Evolutionary conservation across 2,329 filamentous ascomycete genomes (phyloP).

Genomic region (Aspergillus sergii): DNA sequence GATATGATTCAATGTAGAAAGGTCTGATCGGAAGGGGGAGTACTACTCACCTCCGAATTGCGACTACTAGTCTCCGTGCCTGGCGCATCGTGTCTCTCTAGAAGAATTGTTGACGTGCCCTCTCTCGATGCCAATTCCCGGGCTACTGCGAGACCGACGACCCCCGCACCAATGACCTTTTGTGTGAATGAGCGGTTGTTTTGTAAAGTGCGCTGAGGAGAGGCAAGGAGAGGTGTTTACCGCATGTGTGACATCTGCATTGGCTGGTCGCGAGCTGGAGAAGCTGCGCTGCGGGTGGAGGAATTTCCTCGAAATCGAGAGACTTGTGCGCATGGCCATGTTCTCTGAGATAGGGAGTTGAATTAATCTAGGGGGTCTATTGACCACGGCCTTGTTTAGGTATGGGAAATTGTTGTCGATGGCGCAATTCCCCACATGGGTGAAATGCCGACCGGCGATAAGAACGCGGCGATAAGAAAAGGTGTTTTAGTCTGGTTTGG

Average conservation of each 20-base stretch:
- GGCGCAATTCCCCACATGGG: not conserved
- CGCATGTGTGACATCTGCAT: conserved; percentile 66
- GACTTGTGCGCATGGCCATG: conserved; percentile 21
- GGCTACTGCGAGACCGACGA: conserved; percentile 80
- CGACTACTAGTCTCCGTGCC: conserved; percentile 87
- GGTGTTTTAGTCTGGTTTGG: not conserved
- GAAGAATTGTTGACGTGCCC: conserved; percentile 69
- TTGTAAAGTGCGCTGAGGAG: not conserved
- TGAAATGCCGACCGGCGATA: not conserved
- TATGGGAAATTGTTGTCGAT: not conserved
- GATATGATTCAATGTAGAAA: not conserved
- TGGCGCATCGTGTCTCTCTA: conserved; percentile 74
- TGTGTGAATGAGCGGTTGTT: conserved; percentile 3
- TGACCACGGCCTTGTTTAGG: not conserved
- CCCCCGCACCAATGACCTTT: conserved; percentile 68
- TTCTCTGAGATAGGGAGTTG: not conserved
- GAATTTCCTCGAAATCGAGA: conserved; percentile 17
- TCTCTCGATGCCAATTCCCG: conserved; percentile 67
- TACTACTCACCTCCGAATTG: conserved; percentile 71
- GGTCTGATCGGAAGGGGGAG: not conserved
- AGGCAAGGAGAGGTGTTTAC: conserved; percentile 31
- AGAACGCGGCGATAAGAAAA: not conserved
- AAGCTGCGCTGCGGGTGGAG: conserved; percentile 37
- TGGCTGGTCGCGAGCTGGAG: conserved; percentile 42
- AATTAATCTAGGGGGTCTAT: not conserved